Percentiles rank a stretch among this genome's conserved stretches.
Conservation (phyloP, 2,329 filamentous ascomycete species). For the Zarea fungicola region DNA sequence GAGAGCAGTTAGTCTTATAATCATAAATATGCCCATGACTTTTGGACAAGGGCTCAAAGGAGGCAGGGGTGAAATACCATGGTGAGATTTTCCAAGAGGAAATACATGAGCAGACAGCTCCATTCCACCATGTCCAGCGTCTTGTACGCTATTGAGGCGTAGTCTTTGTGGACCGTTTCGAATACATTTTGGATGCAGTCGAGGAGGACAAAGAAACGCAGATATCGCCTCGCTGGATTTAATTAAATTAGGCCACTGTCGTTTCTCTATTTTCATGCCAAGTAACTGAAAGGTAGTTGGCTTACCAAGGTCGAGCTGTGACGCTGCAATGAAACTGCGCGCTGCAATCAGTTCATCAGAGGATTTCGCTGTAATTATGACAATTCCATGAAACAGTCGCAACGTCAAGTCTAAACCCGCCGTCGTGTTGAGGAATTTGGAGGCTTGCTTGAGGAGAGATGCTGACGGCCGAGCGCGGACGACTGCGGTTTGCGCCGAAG, state of each 20-base stretch:
- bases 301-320: constrained; percentile 10
- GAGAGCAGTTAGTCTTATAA: neutral
- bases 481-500: neutral
- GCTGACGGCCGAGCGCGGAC: neutral
- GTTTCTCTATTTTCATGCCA: neutral
- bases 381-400: constrained; percentile 7
- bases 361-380: neutral
- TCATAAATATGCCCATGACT: no score
- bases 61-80: neutral
- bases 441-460: neutral
- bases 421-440: constrained; percentile 10
- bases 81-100: constrained; percentile 12
- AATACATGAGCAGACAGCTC: constrained; percentile 11
- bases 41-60: neutral
- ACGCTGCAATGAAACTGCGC: neutral
- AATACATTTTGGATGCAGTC: constrained; percentile 9
- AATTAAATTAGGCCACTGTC: neutral
- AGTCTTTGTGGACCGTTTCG: neutral
- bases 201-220: constrained; percentile 11
- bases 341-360: neutral
- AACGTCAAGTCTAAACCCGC: constrained; percentile 9
- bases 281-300: no score
- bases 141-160: neutral
- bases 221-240: constrained; percentile 7
- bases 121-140: constrained; percentile 8